These are phyloP conservation scores for Neonectria hederae DNA, from an alignment of 2,329 filamentous ascomycete genomes.

Conservation along the genomic window DNA sequence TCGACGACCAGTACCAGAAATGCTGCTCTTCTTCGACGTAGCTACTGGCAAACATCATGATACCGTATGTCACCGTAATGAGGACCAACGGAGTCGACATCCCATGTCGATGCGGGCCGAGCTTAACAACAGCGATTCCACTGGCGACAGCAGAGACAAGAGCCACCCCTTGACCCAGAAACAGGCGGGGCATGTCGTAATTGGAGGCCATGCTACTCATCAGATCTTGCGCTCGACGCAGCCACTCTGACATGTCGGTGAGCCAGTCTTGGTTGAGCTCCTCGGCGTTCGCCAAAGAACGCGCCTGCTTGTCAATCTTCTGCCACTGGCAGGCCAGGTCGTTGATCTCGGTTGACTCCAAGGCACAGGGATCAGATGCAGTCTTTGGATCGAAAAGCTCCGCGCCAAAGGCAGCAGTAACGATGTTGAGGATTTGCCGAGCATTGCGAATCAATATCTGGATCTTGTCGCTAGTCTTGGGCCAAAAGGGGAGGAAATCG, in stretches of 20 bases:
- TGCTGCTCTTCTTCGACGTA: conserved; percentile 99
- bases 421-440: conserved; percentile 79
- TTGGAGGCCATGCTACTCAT: conserved; percentile 94
- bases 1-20: conserved; percentile 94
- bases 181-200: conserved; percentile 77
- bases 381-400: conserved; percentile 52
- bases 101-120: conserved; percentile 22
- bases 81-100: conserved; percentile 56
- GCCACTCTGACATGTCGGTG: conserved; percentile 65
- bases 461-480: conserved; percentile 59
- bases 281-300: conserved; percentile 31
- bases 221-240: conserved; percentile 75
- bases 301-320: conserved; percentile 42
- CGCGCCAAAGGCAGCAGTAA: conserved; percentile 74
- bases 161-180: conserved; percentile 54
- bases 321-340: conserved; percentile 76
- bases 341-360: conserved; percentile 55
- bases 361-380: conserved; percentile 50
- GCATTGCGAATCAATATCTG: conserved; percentile 82
- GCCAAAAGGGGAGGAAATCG: conserved; percentile 82
- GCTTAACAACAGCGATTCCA: conserved; percentile 17
- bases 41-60: conserved; percentile 98
- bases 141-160: conserved; percentile 43
- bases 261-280: conserved; percentile 53
- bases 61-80: conserved; percentile 71